Evolutionary conservation across 305 asterid genomes (phyloP).

Genomic region (Fraxinus platypoda): DNA sequence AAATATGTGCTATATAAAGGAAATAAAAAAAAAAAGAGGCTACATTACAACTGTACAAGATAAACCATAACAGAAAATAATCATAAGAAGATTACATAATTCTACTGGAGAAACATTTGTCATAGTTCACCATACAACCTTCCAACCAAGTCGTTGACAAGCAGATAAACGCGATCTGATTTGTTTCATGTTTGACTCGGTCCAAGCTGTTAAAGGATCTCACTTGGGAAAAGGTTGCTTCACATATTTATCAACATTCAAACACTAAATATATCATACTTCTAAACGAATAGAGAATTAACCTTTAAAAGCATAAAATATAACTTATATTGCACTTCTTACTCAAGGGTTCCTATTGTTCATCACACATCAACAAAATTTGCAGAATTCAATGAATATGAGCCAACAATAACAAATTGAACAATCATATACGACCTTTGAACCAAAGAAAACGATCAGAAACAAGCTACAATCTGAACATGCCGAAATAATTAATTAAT

Average conservation of each 20-base stretch:
- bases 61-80: not conserved
- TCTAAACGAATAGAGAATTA: not conserved
- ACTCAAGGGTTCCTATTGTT: not conserved
- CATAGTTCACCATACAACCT: not conserved
- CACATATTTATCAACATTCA: not conserved
- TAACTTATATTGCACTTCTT: not conserved
- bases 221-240: not conserved
- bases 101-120: not conserved
- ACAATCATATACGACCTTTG: not conserved
- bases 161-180: not conserved
- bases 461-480: conserved; percentile 1
- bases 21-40: not conserved
- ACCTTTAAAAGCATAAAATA: conserved; percentile 4
- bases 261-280: conserved; percentile 12
- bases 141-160: not conserved
- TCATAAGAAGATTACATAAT: not conserved
- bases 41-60: not conserved
- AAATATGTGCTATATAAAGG: not conserved
- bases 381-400: conserved; percentile 6
- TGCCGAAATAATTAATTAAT: not conserved
- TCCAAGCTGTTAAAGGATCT: not conserved
- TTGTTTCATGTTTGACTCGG: not conserved
- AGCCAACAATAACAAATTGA: conserved; percentile 9
- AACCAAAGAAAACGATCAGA: conserved; percentile 1
- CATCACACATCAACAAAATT: not conserved